These are phyloP conservation scores for Zelopaecilomyces penicillatus DNA, from an alignment of 2,329 filamentous ascomycete species.

Conservation along the genomic window DNA sequence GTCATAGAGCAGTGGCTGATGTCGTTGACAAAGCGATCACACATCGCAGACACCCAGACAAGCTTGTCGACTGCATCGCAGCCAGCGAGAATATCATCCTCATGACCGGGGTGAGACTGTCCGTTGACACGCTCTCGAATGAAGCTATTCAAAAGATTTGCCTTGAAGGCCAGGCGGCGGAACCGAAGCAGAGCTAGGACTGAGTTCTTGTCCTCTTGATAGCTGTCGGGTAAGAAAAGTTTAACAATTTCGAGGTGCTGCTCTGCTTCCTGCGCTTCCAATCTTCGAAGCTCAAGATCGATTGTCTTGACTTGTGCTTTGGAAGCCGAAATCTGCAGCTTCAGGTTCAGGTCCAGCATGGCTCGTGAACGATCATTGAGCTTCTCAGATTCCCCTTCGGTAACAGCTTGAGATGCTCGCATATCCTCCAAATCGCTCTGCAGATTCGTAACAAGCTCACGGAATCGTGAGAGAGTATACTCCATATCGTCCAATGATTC, in stretches of 20 bases:
- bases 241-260: constrained; percentile 86
- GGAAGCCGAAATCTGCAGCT: constrained; percentile 79
- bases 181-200: constrained; percentile 84
- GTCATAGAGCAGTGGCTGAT: constrained; percentile 71
- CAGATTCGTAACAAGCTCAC: constrained; percentile 76
- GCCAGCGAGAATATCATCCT: constrained; percentile 71
- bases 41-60: constrained; percentile 74
- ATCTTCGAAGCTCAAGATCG: constrained; percentile 74
- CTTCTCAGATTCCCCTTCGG: constrained; percentile 86
- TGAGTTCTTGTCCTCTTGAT: constrained; percentile 71
- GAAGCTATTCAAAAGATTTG: constrained; percentile 66
- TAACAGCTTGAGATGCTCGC: constrained; percentile 83
- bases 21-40: constrained; percentile 72
- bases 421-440: constrained; percentile 87
- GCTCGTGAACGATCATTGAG: constrained; percentile 80
- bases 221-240: constrained; percentile 79
- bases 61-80: constrained; percentile 81
- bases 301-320: constrained; percentile 94
- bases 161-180: constrained; percentile 82
- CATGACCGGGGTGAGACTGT: constrained; percentile 56
- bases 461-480: constrained; percentile 80
- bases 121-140: constrained; percentile 70
- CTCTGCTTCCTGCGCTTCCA: constrained; percentile 81
- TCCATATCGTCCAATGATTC: constrained; percentile 78
- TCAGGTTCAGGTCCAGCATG: constrained; percentile 95